phyloP scores from a whole-genome alignment of 2,329 filamentous ascomycete species.

The Sphaerostilbella broomeana region DNA sequence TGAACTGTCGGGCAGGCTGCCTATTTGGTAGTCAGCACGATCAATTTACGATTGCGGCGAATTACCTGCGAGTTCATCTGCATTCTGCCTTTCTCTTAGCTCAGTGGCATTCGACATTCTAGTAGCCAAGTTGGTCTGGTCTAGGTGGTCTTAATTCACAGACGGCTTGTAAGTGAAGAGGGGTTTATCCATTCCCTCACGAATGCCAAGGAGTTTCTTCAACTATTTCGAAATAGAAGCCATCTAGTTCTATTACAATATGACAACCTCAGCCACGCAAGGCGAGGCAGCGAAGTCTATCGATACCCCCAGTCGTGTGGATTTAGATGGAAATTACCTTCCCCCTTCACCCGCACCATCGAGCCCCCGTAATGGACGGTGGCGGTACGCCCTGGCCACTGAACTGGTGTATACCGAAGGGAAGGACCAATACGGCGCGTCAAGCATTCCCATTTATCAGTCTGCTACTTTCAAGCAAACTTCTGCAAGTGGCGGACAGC shows the following conservation, averaged over 20 bases:
- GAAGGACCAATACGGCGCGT: conserved; percentile 94
- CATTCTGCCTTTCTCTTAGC: not conserved
- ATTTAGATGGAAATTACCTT: conserved; percentile 76
- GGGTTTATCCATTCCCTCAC: not conserved
- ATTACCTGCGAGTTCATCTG: not conserved
- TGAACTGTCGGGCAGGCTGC: not conserved
- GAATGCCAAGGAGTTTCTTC: not conserved
- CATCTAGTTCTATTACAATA: conserved; percentile 13
- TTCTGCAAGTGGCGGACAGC: conserved; percentile 66
- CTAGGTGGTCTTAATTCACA: too few relatives aligned
- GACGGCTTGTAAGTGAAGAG: too few relatives aligned
- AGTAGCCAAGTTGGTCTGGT: not conserved
- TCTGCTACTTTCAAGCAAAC: conserved; percentile 97
- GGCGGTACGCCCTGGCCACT: conserved; percentile 86
- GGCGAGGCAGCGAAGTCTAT: conserved; percentile 19
- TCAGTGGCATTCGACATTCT: not conserved
- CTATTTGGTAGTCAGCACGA: not conserved
- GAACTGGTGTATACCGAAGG: conserved; percentile 95
- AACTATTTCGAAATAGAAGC: not conserved
- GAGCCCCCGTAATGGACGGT: conserved; percentile 73
- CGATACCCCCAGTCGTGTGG: conserved; percentile 52
- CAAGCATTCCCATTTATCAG: conserved; percentile 96
- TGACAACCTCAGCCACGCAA: conserved; percentile 23
- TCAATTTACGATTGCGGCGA: not conserved
- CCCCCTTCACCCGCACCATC: conserved; percentile 91